phyloP scores from a whole-genome alignment of 768 basidiomycete genomes.

The Russula ochroleuca region DNA sequence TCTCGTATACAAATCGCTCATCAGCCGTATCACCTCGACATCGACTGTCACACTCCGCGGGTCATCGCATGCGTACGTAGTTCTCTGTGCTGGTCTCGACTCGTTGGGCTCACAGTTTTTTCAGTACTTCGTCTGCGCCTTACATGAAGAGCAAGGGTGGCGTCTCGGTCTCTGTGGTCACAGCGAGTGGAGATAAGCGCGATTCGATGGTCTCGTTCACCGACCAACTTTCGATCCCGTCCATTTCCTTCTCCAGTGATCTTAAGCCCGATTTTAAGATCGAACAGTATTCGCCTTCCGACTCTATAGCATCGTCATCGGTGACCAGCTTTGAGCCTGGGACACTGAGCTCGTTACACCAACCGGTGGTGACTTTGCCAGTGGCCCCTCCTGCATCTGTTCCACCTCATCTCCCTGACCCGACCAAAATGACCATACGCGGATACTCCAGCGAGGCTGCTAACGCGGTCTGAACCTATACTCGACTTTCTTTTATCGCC shows the following conservation, averaged over 20 bases:
- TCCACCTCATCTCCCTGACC: slow-evolving; percentile 2
- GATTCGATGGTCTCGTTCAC: slow-evolving; percentile 10
- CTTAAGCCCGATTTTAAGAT: slow-evolving; percentile 15
- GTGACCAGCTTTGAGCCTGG: neutral
- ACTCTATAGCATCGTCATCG: slow-evolving; percentile 5
- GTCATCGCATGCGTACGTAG: slow-evolving; percentile 16
- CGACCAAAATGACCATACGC: neutral
- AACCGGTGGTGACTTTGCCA: neutral
- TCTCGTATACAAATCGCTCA: slow-evolving; percentile 30
- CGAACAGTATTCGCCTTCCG: slow-evolving; percentile 11
- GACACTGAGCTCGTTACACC: too few species aligned
- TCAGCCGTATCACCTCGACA: slow-evolving; percentile 26
- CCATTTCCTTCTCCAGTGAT: slow-evolving; percentile 14
- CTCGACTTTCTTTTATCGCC: too few species aligned
- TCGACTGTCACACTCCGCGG: slow-evolving; percentile 8
- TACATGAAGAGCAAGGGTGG: slow-evolving; percentile 12
- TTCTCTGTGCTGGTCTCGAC: neutral
- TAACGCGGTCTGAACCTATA: slow-evolving; percentile 10
- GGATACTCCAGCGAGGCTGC: slow-evolving; percentile 6
- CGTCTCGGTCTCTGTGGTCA: slow-evolving; percentile 13
- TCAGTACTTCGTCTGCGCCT: slow-evolving; percentile 10
- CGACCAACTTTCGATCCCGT: slow-evolving; percentile 25
- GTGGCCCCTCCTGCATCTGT: neutral
- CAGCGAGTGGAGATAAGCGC: neutral
- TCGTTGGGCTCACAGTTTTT: neutral